These are phyloP conservation scores for Daedaleopsis nitida DNA, from an alignment of 768 basidiomycete species.

Conservation along the genomic window DNA sequence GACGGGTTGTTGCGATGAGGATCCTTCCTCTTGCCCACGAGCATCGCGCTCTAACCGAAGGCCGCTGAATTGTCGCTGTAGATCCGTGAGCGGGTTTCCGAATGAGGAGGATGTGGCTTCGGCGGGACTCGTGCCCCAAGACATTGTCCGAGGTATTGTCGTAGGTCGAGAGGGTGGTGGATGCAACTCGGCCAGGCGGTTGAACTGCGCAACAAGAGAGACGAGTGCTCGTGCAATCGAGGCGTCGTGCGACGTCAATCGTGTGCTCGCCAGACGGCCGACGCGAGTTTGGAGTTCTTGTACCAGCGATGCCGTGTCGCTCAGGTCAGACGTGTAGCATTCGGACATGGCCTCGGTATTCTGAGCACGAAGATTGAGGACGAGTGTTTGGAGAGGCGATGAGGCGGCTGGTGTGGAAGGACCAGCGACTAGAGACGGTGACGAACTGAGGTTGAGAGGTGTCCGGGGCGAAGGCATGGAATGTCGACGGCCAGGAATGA, in stretches of 20 bases:
- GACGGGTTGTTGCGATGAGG: conserved; percentile 43
- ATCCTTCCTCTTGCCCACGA: conserved; percentile 30
- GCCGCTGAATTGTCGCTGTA: conserved; percentile 69
- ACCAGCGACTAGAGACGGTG: conserved; percentile 21
- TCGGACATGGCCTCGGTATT: conserved; percentile 51
- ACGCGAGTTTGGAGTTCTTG: conserved; percentile 61
- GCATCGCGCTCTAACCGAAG: conserved; percentile 61
- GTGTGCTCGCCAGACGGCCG: conserved; percentile 44
- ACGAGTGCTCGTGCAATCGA: conserved; percentile 68
- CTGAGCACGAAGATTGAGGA: conserved; percentile 60
- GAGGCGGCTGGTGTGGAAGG: conserved; percentile 32
- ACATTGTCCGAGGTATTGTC: conserved; percentile 21
- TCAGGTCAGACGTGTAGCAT: conserved; percentile 32
- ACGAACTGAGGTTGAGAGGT: conserved; percentile 8
- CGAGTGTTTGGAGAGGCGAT: conserved; percentile 58
- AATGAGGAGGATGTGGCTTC: conserved; percentile 5
- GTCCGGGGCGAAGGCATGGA: conserved; percentile 51
- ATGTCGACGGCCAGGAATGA: conserved; percentile 60
- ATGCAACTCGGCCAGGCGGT: conserved; percentile 45
- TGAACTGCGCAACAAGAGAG: conserved; percentile 67
- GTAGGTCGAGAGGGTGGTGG: conserved; percentile 2
- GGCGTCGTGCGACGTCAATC: conserved; percentile 50
- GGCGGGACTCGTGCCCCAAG: conserved; percentile 29
- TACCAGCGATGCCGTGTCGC: conserved; percentile 53
- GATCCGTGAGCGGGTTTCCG: conserved; percentile 54